Evolutionary conservation across 768 basidiomycete species (phyloP).

Genomic region (Amanita thiersii): DNA sequence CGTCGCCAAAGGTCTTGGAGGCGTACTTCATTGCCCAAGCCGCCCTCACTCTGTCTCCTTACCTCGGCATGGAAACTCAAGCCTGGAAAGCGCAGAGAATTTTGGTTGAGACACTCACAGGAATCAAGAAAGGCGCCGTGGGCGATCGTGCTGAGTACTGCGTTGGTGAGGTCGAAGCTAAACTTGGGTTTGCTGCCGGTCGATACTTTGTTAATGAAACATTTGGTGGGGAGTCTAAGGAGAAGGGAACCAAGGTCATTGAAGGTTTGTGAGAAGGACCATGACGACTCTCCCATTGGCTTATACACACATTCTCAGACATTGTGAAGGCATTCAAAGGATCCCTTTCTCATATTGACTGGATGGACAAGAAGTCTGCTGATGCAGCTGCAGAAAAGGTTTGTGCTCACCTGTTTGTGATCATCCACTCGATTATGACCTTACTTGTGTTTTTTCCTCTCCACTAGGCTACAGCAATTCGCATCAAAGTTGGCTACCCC

Average conservation of each 20-base stretch:
- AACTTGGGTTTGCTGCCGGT: conserved; percentile 85
- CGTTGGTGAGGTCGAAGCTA: conserved; percentile 57
- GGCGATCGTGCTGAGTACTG: conserved; percentile 84
- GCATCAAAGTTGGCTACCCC: conserved; percentile 92
- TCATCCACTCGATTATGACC: background rate
- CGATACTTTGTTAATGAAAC: conserved; percentile 83
- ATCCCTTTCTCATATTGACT: conserved; percentile 65
- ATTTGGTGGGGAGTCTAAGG: conserved; percentile 71
- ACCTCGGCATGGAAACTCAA: conserved; percentile 67
- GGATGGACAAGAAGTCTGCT: conserved; percentile 88
- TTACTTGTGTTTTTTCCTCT: conserved; percentile 9
- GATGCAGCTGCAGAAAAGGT: conserved; percentile 82
- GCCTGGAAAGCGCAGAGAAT: conserved; percentile 70
- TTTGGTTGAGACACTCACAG: conserved; percentile 66
- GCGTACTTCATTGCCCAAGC: conserved; percentile 82
- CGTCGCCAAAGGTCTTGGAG: conserved; percentile 65
- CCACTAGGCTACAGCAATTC: conserved; percentile 67
- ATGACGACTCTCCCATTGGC: conserved; percentile 8
- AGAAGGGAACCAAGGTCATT: conserved; percentile 79
- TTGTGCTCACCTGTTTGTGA: conserved; percentile 5
- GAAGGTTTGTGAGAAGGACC: conserved; percentile 46
- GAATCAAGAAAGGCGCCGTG: conserved; percentile 81
- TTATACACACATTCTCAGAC: conserved; percentile 32
- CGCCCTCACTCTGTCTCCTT: conserved; percentile 57
- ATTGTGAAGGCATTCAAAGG: conserved; percentile 79